Percentiles rank a stretch among this genome's conserved stretches.
Evolutionary conservation across 805 yeast genomes (phyloP).

Genomic region (Sugiyamaella qingdaonensis): DNA sequence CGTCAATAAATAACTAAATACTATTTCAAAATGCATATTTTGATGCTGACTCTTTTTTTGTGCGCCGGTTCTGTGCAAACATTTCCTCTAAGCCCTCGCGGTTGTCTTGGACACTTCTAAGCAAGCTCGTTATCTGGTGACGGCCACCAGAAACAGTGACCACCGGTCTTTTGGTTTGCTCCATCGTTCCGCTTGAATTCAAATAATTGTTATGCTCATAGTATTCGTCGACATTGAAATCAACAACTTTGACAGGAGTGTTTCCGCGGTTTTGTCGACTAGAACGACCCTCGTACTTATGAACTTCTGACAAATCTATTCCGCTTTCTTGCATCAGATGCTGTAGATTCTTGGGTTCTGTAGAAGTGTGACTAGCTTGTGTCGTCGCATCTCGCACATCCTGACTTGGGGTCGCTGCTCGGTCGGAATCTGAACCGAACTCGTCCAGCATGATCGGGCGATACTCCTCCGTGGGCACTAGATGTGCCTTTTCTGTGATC

Average conservation of each 20-base stretch:
- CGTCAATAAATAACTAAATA: neutral
- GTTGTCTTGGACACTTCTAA: conserved; percentile 32
- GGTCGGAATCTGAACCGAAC: neutral
- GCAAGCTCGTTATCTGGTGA: conserved; percentile 31
- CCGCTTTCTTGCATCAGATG: conserved; percentile 1
- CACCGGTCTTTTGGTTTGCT: conserved; percentile 28
- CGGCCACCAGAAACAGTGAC: conserved; percentile 30
- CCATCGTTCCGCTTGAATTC: conserved; percentile 34
- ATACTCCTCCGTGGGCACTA: conserved; percentile 2
- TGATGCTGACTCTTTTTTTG: conserved; percentile 27
- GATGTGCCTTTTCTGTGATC: neutral
- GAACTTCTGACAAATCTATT: neutral
- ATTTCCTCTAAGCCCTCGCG: conserved; percentile 32
- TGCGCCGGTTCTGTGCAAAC: conserved; percentile 25
- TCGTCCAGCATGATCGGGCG: conserved; percentile 5
- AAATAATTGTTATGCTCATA: conserved; percentile 34
- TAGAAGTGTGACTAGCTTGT: neutral
- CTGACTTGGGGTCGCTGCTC: neutral
- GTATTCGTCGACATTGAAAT: conserved; percentile 38
- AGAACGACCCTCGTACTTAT: conserved; percentile 4
- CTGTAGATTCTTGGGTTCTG: neutral
- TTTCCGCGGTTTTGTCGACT: neutral
- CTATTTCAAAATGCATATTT: conserved; percentile 29
- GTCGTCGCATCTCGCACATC: neutral
- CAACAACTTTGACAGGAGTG: conserved; percentile 30